A percentile compares a stretch with the other conserved stretches of the same genome.
Conservation (phyloP, 2,329 filamentous ascomycete genomes). For the Cercospora sesami region DNA sequence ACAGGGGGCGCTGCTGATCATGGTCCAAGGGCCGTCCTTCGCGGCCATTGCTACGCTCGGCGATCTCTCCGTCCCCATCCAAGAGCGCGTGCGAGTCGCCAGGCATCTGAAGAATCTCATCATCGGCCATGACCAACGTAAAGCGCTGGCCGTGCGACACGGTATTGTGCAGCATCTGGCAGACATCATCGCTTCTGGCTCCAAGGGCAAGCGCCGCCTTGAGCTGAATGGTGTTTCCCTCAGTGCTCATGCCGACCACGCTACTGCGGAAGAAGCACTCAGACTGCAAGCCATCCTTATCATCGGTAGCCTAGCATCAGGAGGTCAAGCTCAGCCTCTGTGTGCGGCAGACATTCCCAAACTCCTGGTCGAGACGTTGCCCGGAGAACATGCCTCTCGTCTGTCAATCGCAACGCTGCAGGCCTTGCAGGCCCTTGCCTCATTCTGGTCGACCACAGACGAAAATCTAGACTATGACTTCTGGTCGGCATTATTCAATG, state of each 20-base stretch:
- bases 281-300: slow-evolving; percentile 79
- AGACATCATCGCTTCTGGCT: slow-evolving; percentile 49
- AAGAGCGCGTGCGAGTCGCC: slow-evolving; percentile 57
- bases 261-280: slow-evolving; percentile 65
- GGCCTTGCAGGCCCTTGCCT: slow-evolving; percentile 69
- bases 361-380: slow-evolving; percentile 69
- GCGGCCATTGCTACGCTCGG: slow-evolving; percentile 24
- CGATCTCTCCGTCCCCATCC: slow-evolving; percentile 29
- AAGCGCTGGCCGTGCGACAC: slow-evolving; percentile 71
- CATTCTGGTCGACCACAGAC: slow-evolving; percentile 51
- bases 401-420: slow-evolving; percentile 73
- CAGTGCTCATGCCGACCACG: slow-evolving; percentile 34
- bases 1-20: slow-evolving; percentile 5
- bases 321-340: slow-evolving; percentile 75
- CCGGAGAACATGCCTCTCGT: slow-evolving; percentile 58
- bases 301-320: slow-evolving; percentile 80
- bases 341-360: slow-evolving; percentile 67
- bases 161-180: slow-evolving; percentile 67
- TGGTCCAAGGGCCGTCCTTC: slow-evolving; percentile 25
- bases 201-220: slow-evolving; percentile 53
- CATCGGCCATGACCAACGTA: slow-evolving; percentile 82
- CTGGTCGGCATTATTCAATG: slow-evolving; percentile 58
- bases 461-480: slow-evolving; percentile 23
- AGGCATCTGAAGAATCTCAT: slow-evolving; percentile 82
- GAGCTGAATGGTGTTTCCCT: slow-evolving; percentile 48